Evolutionary conservation across 441 rosid species (phyloP).

Genomic region (Flueggea neowawraea): DNA sequence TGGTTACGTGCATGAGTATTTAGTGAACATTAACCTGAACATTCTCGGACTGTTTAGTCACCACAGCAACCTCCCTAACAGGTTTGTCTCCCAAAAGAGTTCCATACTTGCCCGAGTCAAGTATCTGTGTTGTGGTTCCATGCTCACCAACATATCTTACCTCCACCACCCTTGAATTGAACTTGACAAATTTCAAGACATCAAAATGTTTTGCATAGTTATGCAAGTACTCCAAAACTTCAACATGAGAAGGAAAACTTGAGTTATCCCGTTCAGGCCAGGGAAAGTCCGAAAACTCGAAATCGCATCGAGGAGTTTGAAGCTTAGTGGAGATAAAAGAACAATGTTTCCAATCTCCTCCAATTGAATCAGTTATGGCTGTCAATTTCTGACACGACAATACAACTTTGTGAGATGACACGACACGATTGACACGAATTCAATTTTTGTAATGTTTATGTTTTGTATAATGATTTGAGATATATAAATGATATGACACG

Average conservation of each 20-base stretch:
- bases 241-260: conserved; percentile 34
- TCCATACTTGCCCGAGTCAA: conserved; percentile 21
- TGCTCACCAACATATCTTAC: conserved; percentile 26
- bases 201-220: conserved; percentile 47
- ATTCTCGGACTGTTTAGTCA: conserved; percentile 17
- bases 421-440: too few relatives aligned
- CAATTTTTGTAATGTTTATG: too few relatives aligned
- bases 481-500: too few relatives aligned
- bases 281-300: conserved; percentile 58
- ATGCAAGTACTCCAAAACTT: conserved; percentile 46
- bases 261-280: conserved; percentile 45
- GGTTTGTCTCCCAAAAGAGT: conserved; percentile 32
- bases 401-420: too few relatives aligned
- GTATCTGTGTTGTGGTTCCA: background rate
- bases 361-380: too few relatives aligned
- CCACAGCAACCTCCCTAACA: conserved; percentile 51
- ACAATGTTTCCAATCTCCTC: conserved; percentile 66
- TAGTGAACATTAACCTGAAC: conserved; percentile 27
- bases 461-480: too few relatives aligned
- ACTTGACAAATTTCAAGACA: conserved; percentile 36
- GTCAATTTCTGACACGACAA: too few relatives aligned
- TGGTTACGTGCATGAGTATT: background rate
- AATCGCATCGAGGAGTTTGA: conserved; percentile 52
- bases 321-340: conserved; percentile 49
- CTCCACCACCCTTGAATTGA: conserved; percentile 43